A percentile compares a stretch with the other conserved stretches of the same genome.
Conservation (phyloP, 768 basidiomycete species). For the Suillus brevipes region DNA sequence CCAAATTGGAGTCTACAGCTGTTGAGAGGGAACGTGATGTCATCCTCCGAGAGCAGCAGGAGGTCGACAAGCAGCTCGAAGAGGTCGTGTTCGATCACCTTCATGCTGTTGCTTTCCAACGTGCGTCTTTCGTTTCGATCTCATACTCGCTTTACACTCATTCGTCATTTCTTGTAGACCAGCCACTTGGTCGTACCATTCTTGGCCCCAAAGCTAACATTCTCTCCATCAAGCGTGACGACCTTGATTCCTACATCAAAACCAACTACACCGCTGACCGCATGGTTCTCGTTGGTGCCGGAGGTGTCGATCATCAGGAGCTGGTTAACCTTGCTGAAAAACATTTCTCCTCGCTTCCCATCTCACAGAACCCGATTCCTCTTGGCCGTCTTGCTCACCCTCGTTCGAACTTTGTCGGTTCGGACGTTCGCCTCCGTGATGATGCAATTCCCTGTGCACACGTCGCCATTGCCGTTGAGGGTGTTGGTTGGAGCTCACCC, state of each 20-base stretch:
- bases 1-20: slow-evolving; percentile 82
- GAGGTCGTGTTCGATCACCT: slow-evolving; percentile 99
- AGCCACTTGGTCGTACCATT: slow-evolving; percentile 95
- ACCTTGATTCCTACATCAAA: slow-evolving; percentile 88
- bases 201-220: slow-evolving; percentile 97
- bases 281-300: slow-evolving; percentile 97
- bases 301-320: slow-evolving; percentile 88
- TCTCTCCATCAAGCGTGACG: slow-evolving; percentile 88
- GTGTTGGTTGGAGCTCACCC: slow-evolving; percentile 95
- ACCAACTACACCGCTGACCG: slow-evolving; percentile 99
- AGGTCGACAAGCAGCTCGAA: slow-evolving; percentile 97
- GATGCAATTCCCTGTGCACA: slow-evolving; percentile 88
- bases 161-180: slow-evolving; percentile 50
- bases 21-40: slow-evolving; percentile 97
- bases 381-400: slow-evolving; percentile 78
- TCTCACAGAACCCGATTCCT: slow-evolving; percentile 84
- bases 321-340: slow-evolving; percentile 95
- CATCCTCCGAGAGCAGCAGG: slow-evolving; percentile 95
- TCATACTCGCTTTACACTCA: neutral
- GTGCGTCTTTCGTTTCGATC: slow-evolving; percentile 44
- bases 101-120: slow-evolving; percentile 95
- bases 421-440: slow-evolving; percentile 94
- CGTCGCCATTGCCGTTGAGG: slow-evolving; percentile 96
- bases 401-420: slow-evolving; percentile 84
- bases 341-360: slow-evolving; percentile 87